Evolutionary conservation across 176 grass and related monocot genomes (phyloP).

Genomic region (Musa beccarii): DNA sequence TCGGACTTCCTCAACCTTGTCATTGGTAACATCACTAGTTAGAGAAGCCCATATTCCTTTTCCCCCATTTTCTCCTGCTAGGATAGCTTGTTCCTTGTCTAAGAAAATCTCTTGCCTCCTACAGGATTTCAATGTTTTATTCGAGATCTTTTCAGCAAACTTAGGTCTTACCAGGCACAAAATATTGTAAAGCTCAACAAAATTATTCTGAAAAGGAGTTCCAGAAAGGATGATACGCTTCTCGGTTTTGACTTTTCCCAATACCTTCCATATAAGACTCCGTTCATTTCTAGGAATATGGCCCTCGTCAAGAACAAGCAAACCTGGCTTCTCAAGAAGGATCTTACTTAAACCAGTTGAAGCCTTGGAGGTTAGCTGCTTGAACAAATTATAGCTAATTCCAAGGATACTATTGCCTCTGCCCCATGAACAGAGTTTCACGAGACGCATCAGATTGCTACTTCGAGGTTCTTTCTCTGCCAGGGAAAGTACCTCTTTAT

Average conservation of each 20-base stretch:
- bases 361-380: slow-evolving; percentile 42
- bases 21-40: slow-evolving; percentile 40
- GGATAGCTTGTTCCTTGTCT: slow-evolving; percentile 37
- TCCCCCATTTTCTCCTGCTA: slow-evolving; percentile 31
- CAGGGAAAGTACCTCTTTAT: slow-evolving; percentile 22
- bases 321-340: slow-evolving; percentile 44
- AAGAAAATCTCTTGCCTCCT: slow-evolving; percentile 28
- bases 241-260: slow-evolving; percentile 37
- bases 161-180: slow-evolving; percentile 51
- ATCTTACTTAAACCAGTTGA: slow-evolving; percentile 21
- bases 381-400: slow-evolving; percentile 69
- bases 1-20: slow-evolving; percentile 35
- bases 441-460: background rate
- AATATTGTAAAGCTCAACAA: slow-evolving; percentile 60
- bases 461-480: slow-evolving; percentile 18
- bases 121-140: slow-evolving; percentile 27
- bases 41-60: slow-evolving; percentile 49
- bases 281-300: slow-evolving; percentile 67
- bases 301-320: slow-evolving; percentile 77
- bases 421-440: slow-evolving; percentile 63
- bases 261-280: slow-evolving; percentile 43
- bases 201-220: slow-evolving; percentile 81
- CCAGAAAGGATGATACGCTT: slow-evolving; percentile 69
- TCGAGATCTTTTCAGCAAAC: slow-evolving; percentile 72
- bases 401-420: slow-evolving; percentile 58